A percentile compares a stretch with the other conserved stretches of the same genome.
These are phyloP conservation scores for Citrus australasica DNA, from an alignment of 345 rosid genomes.

Conservation along the genomic window DNA sequence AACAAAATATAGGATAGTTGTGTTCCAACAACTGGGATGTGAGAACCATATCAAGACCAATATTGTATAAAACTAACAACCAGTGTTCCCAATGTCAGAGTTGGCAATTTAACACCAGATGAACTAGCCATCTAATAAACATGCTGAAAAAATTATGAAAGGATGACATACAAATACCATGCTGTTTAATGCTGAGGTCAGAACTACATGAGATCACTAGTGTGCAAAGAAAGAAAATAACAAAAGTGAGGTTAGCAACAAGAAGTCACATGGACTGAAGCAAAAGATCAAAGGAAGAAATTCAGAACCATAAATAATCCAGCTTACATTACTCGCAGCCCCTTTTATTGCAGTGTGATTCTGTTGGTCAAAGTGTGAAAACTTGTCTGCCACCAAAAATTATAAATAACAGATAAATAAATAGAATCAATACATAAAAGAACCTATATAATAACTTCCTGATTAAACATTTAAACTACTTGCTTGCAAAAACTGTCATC, in stretches of 20 bases:
- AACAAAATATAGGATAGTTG: neutral
- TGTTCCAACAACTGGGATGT: neutral
- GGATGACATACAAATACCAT: neutral
- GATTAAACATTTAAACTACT: conserved; percentile 9
- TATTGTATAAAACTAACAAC: neutral
- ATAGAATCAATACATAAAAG: neutral
- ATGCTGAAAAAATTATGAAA: neutral
- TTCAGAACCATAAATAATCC: conserved; percentile 9
- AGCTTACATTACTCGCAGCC: conserved; percentile 47
- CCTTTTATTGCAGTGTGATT: conserved; percentile 33
- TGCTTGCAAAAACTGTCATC: neutral
- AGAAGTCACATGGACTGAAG: neutral
- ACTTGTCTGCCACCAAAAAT: conserved; percentile 42
- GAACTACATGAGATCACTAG: neutral
- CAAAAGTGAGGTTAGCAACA: neutral
- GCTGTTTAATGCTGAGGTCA: neutral
- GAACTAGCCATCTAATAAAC: neutral
- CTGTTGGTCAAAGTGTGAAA: conserved; percentile 36
- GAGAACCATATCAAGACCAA: neutral
- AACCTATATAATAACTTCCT: neutral
- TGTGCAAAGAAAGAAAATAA: neutral
- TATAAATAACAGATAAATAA: neutral
- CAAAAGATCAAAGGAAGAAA: neutral
- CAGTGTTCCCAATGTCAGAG: neutral
- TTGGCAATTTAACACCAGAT: neutral